Conservation (phyloP, 2,329 filamentous ascomycete genomes). For the Talaromyces pinophilus region DNA sequence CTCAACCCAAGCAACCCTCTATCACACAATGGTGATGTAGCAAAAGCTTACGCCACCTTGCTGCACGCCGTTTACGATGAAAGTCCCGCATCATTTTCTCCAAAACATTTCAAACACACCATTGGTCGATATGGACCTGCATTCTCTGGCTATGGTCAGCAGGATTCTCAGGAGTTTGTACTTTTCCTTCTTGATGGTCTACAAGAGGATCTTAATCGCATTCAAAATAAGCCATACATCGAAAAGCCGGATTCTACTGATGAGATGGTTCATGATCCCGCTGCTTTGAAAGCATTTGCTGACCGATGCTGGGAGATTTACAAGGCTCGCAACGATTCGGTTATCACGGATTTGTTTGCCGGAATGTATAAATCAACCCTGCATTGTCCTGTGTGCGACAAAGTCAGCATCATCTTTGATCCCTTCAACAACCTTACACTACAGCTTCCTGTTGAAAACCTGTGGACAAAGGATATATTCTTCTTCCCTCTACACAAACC, state of each 20-base stretch:
- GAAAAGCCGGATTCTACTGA: conserved; percentile 98
- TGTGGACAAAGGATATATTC: conserved; percentile 73
- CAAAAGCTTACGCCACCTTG: conserved; percentile 76
- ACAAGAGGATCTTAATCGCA: conserved; percentile 91
- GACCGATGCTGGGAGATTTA: conserved; percentile 90
- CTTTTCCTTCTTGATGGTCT: conserved; percentile 92
- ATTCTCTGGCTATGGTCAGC: conserved; percentile 93
- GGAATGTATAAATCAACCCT: conserved; percentile 98
- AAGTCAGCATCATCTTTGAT: conserved; percentile 98
- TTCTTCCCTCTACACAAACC: conserved; percentile 74
- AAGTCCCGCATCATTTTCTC: conserved; percentile 68
- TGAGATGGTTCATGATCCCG: conserved; percentile 82
- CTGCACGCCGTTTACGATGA: conserved; percentile 77
- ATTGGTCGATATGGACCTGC: conserved; percentile 79
- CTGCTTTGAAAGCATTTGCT: conserved; percentile 80
- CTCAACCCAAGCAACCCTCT: conserved; percentile 84
- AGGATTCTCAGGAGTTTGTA: conserved; percentile 96
- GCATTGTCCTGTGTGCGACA: conserved; percentile 84
- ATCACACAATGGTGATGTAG: conserved; percentile 81
- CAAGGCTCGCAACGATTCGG: conserved; percentile 86
- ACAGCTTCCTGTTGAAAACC: conserved; percentile 81
- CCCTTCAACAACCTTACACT: conserved; percentile 94
- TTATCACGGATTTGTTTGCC: conserved; percentile 92
- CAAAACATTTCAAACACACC: conserved; percentile 76
- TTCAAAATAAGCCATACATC: conserved; percentile 94